phyloP scores from a whole-genome alignment of 2,329 filamentous ascomycete genomes.

The Herpomyces periplanetae region DNA sequence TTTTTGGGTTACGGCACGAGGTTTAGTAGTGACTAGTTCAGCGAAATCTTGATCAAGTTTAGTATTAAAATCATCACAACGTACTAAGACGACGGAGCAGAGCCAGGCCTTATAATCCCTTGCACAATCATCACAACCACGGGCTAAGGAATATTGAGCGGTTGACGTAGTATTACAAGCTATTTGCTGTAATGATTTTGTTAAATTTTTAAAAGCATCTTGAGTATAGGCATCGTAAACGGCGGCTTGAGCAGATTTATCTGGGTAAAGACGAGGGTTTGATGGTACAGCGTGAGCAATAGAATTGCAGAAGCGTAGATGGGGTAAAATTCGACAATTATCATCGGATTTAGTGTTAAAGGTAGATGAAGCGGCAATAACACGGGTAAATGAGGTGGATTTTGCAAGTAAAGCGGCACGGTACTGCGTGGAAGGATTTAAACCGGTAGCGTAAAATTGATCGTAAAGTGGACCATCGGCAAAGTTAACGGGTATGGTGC shows the following conservation, averaged over 20 bases:
- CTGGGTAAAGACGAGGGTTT: constrained; percentile 21
- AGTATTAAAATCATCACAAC: constrained; percentile 39
- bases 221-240: constrained; percentile 42
- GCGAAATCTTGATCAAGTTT: constrained; percentile 17
- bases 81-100: constrained; percentile 63
- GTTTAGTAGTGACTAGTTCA: constrained; percentile 4
- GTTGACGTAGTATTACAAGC: constrained; percentile 37
- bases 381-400: too few species aligned
- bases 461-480: too few species aligned
- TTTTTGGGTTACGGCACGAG: neutral
- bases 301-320: constrained; percentile 55
- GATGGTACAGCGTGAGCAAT: constrained; percentile 69
- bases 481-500: too few species aligned
- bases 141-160: constrained; percentile 40
- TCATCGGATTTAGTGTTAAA: too few species aligned
- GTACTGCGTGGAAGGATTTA: too few species aligned
- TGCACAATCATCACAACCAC: constrained; percentile 32
- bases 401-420: too few species aligned
- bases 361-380: too few species aligned
- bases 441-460: too few species aligned
- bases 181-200: constrained; percentile 40
- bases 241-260: constrained; percentile 14
- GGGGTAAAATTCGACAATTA: constrained; percentile 51
- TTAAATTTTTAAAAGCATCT: constrained; percentile 31
- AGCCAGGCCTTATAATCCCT: constrained; percentile 70